Evolutionary conservation across 345 rosid genomes (phyloP), one percentile per base, ranked within the genome.

Genomic region (Hibiscus mutabilis): DNA sequence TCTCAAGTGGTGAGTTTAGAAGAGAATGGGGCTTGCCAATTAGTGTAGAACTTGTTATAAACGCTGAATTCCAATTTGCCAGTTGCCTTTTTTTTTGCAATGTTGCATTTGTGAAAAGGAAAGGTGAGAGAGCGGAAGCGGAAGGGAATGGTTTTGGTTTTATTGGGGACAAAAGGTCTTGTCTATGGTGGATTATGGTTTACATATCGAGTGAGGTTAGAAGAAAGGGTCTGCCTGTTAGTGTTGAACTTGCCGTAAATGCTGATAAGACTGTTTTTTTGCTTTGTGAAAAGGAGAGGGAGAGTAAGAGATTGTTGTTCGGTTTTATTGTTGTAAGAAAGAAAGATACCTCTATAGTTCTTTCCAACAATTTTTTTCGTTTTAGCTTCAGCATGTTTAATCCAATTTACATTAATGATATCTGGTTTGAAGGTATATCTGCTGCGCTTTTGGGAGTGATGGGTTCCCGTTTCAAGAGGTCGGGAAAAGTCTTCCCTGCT

Each of bases 381-480:
- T 8, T 70, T 71, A 25, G 21, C 57, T 71, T 29, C 44, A 69
- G 56, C 9, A n/a, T 25, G 29, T 60, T 71, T 46, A 24, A 76
- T 8, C 62, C 71, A 35, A 2, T 21, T 22, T 31, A 37, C 56
- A 69, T 71, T 24, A 56, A 27, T 72, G 18, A 33, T 58, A 62
- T 31, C 52, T 24, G 33, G 33, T 33, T 51, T 79, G 42, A 82
- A 94, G 98, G 95, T 60, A 69, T 87, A 33, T 85, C 98, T 27
- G 89, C 85, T 40, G 84, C 85, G 14, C 84, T 94, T 61, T 74
- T 86, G 52, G 91, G 82, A 55, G 89, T 87, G 76, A 94, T 94
- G 98, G 96, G 93, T 68, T 83, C 88, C 1, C 92, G 98, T 27
- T 91, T 91, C 76, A 78, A 79, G 82, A 90, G 76, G 75, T 88